Evolutionary conservation across 1,284 basidiomycete genomes (phyloP).

Genomic region (Phenoliferia sp.): DNA sequence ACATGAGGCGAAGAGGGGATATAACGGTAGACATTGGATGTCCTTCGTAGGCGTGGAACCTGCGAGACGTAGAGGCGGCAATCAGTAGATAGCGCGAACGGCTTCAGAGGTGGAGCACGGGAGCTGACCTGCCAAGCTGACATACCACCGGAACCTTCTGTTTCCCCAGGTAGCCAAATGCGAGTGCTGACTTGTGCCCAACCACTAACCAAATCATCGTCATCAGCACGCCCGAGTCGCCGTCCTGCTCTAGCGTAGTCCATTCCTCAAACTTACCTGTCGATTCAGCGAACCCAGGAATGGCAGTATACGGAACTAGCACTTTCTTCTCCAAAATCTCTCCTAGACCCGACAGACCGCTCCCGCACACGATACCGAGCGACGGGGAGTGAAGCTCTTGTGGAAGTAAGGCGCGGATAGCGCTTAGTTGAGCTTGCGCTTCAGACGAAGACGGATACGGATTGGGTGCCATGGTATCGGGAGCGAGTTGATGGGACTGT

Average conservation of each 20-base stretch:
- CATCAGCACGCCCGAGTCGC: background rate
- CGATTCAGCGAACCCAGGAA: slow-evolving; percentile 32
- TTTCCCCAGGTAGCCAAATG: slow-evolving; percentile 32
- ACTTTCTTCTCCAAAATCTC: slow-evolving; percentile 33
- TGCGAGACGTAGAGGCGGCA: too few species aligned
- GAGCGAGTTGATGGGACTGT: too few species aligned
- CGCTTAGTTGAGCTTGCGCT: too few species aligned
- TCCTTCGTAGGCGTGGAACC: slow-evolving; percentile 20
- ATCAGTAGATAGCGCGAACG: background rate
- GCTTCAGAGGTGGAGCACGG: background rate
- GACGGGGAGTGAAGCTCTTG: slow-evolving; percentile 10
- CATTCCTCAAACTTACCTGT: slow-evolving; percentile 11
- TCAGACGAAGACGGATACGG: too few species aligned
- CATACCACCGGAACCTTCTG: slow-evolving; percentile 32
- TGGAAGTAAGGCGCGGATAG: slow-evolving; percentile 15
- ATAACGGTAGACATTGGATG: background rate
- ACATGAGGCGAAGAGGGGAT: slow-evolving; percentile 31
- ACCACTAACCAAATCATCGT: slow-evolving; percentile 8
- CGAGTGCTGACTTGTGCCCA: slow-evolving; percentile 32
- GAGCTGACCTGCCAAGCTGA: slow-evolving; percentile 30
- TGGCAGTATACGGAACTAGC: slow-evolving; percentile 30
- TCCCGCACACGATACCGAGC: slow-evolving; percentile 37
- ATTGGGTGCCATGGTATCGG: too few species aligned
- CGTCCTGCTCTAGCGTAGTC: background rate
- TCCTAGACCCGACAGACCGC: slow-evolving; percentile 32